A percentile compares a stretch with the other conserved stretches of the same genome.
phyloP scores from a whole-genome alignment of 2,329 filamentous ascomycete species.

The Ophiostoma perfectum region DNA sequence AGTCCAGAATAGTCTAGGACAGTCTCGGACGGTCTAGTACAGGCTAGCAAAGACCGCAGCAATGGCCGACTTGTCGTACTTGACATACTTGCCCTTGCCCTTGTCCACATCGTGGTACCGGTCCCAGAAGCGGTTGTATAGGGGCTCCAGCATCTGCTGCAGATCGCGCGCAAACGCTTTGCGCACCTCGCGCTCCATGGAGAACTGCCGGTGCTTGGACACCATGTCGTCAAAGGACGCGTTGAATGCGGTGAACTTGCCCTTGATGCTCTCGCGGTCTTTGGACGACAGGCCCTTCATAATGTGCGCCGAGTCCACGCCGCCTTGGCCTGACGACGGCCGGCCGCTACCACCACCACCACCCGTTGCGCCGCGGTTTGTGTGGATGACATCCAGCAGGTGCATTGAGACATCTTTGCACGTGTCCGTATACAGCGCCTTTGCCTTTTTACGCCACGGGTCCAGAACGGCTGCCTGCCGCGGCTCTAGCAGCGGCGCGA shows the following conservation, averaged over 20 bases:
- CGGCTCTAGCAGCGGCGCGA: slow-evolving; percentile 64
- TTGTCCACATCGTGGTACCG: slow-evolving; percentile 97
- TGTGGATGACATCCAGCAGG: slow-evolving; percentile 88
- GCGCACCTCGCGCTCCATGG: slow-evolving; percentile 87
- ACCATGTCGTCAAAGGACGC: slow-evolving; percentile 84
- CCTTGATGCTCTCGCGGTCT: slow-evolving; percentile 93
- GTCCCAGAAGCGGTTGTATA: slow-evolving; percentile 95
- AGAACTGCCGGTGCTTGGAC: slow-evolving; percentile 70
- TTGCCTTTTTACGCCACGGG: slow-evolving; percentile 80
- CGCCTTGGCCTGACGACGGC: slow-evolving; percentile 63
- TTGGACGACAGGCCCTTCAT: slow-evolving; percentile 80
- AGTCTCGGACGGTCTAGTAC: slow-evolving; percentile 32
- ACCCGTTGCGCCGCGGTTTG: slow-evolving; percentile 54
- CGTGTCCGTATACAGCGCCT: slow-evolving; percentile 71
- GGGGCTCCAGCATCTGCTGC: slow-evolving; percentile 83
- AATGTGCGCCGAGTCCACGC: slow-evolving; percentile 71
- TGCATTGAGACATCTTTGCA: slow-evolving; percentile 84
- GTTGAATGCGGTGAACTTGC: slow-evolving; percentile 93
- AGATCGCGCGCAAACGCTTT: slow-evolving; percentile 76
- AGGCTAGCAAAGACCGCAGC: slow-evolving; percentile 58
- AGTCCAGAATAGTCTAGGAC: too few species aligned
- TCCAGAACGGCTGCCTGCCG: slow-evolving; percentile 62
- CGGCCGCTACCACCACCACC: slow-evolving; percentile 40
- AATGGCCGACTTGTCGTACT: slow-evolving; percentile 85
- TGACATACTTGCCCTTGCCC: slow-evolving; percentile 96